These are phyloP conservation scores for Puccinia polysora DNA, from an alignment of 1,284 basidiomycete species.

Conservation along the genomic window DNA sequence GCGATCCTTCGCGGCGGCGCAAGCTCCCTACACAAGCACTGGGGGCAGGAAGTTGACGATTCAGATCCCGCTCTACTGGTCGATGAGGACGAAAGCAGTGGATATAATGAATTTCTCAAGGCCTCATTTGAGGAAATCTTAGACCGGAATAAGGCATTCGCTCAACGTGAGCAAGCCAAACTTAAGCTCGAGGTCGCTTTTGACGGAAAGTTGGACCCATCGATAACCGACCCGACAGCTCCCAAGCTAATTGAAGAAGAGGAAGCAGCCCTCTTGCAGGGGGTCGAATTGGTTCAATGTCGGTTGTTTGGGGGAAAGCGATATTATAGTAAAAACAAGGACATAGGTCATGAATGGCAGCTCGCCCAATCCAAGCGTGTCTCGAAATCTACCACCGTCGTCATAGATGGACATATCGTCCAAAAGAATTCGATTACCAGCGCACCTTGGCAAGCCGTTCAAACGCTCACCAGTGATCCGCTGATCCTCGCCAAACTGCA, in stretches of 20 bases:
- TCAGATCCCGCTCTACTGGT: conserved; percentile 54
- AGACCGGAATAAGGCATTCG: conserved; percentile 44
- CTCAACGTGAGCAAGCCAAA: conserved; percentile 44
- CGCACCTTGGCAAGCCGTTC: conserved; percentile 46
- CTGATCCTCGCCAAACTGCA: conserved; percentile 42
- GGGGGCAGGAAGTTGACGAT: conserved; percentile 56
- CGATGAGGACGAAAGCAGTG: conserved; percentile 57
- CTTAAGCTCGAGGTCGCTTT: conserved; percentile 44
- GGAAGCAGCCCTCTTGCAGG: conserved; percentile 58
- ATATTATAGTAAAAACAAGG: conserved; percentile 55
- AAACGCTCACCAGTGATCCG: conserved; percentile 47
- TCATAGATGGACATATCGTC: conserved; percentile 56
- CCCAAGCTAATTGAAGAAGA: conserved; percentile 58
- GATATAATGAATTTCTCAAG: conserved; percentile 45
- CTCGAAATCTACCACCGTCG: conserved; percentile 54
- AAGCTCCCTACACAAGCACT: conserved; percentile 51
- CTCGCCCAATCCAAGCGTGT: conserved; percentile 55
- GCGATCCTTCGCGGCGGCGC: conserved; percentile 30
- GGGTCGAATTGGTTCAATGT: conserved; percentile 61
- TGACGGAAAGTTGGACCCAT: background rate
- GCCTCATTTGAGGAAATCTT: conserved; percentile 45
- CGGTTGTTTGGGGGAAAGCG: conserved; percentile 61
- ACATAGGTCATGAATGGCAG: conserved; percentile 54
- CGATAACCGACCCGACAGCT: conserved; percentile 49
- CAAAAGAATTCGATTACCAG: conserved; percentile 44